Base-by-base conservation (phyloP, 1,284 basidiomycete species). In the Grifola frondosa region DNA sequence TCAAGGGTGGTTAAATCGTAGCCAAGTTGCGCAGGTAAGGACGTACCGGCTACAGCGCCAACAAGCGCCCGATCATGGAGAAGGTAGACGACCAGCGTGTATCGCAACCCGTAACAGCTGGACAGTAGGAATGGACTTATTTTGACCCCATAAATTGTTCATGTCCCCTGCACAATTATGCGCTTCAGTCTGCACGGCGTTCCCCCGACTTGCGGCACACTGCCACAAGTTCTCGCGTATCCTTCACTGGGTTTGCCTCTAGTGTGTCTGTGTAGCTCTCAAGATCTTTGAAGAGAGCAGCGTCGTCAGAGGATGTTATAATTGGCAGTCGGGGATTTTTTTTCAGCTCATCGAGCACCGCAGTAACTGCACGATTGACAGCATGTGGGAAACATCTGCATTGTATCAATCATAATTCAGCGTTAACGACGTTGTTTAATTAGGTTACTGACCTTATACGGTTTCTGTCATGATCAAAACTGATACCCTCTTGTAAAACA, bases 371-470 rank as follows among this genome's bases (percentile, higher is more conserved):
- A 10, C 65, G 50, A 33, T 68, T 69, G 19, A 64, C 42, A 19
- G 60, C 44, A 29, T 67, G 65, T 0, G 60, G 64, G 42, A 67
- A 66, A 39, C 66, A 68, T n/a, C 66, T 68, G 23, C 12, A 15
- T 15, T 22, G 20, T 19, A 40, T 21, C 21, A 5, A 23, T 24
- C 5, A 13, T 24, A 37, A 24, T 10, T 8, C 30, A 6, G n/a
- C n/a, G 19, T 31, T 15, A 17, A 6, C n/a, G 8, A 31, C 19
- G 30, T 31, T 31, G 13, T 6, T 7, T 6, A 15, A n/a, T 7
- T n/a, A 6, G 6, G 19, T 6, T 6, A 15, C 39, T 12, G 23
- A 58, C 59, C 46, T 46, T 22, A 49, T 50, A 23, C 40, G 50
- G 47, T 60, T 64, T 21, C 53, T 49, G 16, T 54, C 45, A 10